Evolutionary conservation across 2,329 filamentous ascomycete genomes (phyloP), one percentile per base, ranked within the genome.

Genomic region (Tolypocladium tundrense): DNA sequence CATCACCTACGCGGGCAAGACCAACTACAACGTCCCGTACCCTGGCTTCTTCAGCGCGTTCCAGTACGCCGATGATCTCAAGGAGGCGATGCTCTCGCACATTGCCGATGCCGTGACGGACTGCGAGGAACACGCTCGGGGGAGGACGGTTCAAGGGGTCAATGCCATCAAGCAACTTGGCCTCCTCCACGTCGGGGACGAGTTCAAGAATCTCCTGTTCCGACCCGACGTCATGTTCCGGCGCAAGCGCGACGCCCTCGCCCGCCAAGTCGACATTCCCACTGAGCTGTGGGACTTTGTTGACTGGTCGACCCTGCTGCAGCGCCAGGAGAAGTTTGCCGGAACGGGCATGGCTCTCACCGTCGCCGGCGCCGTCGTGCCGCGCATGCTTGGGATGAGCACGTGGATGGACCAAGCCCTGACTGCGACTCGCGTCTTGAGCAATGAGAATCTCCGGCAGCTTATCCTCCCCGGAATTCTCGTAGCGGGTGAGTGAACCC

Each of bases 291-390:
- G 82, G 82, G 94, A 99, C 75, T 97, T 99, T 78, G 90, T 99
- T 66, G 94, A 99, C 72, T 80, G 91, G 71, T 81, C 85, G 21
- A 88, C 85, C 13, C 75, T 97, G 7, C 81, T 96, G 76, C 91
- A 97, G 68, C 83, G 86, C 57, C 93, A 97, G 70, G 94, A 99
- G 73, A 99, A 97, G 79, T 81, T 95, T 58, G 92, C 93, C 7
- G 91, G 93, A 43, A 95, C 92, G 3, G 89, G 94, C 62, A 92
- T 99, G 88, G 94, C 93, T 7, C 80, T 99, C 68, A 99, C 94
- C 1, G 83, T 96, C 41, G 89, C 89, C 11, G 92, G 91, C 58
- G 90, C 96, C 2, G 79, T 97, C 5, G 91, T 93, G 58, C 84
- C 88, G 54, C 83, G 91, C 53, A 80, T 94, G 67, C 77, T 99